These are phyloP conservation scores for Kockiozyma suomiensis DNA, from an alignment of 805 yeast species.

Conservation along the genomic window DNA sequence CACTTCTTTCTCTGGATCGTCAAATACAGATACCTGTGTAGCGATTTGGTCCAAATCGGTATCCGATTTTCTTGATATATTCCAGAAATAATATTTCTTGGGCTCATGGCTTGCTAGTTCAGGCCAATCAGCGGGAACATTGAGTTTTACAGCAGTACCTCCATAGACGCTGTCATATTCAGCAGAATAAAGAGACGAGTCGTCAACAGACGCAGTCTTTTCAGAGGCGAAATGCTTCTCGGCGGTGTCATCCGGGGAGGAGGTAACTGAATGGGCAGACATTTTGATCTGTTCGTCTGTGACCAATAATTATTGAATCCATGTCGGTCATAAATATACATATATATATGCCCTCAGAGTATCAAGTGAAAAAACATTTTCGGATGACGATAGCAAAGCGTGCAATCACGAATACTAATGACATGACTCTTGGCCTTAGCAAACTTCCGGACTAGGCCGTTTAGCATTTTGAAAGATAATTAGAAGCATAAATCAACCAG, in stretches of 20 bases:
- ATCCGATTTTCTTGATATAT: neutral
- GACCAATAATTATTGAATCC: too few species aligned
- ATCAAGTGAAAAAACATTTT: too few species aligned
- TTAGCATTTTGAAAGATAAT: too few species aligned
- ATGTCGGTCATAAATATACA: too few species aligned
- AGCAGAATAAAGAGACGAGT: constrained; percentile 1
- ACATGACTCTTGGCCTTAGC: too few species aligned
- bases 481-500: too few species aligned
- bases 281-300: too few species aligned
- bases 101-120: constrained; percentile 22
- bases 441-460: too few species aligned
- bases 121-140: constrained; percentile 32
- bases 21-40: constrained; percentile 33
- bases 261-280: neutral
- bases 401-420: too few species aligned
- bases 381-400: too few species aligned
- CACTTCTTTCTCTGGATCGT: constrained; percentile 32
- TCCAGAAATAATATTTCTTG: constrained; percentile 26
- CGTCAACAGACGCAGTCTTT: neutral
- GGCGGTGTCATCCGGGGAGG: neutral
- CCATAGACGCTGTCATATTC: constrained; percentile 10
- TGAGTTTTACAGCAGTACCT: constrained; percentile 11
- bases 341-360: too few species aligned
- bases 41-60: constrained; percentile 24
- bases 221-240: neutral